phyloP scores from a whole-genome alignment of 2,329 filamentous ascomycete genomes.

The Neofusicoccum sp. region DNA sequence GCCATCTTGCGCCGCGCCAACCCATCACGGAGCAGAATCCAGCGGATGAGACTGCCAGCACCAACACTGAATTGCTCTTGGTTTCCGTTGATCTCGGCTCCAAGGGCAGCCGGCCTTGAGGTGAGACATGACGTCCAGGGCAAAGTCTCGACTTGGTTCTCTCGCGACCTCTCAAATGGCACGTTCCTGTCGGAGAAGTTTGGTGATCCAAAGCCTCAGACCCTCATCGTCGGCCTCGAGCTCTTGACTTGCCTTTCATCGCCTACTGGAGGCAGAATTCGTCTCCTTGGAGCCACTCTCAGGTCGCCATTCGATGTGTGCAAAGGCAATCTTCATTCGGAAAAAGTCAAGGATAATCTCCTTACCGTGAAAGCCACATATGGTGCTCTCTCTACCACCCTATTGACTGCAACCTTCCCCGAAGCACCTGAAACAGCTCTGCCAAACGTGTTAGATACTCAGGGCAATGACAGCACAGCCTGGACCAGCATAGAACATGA shows the following conservation, averaged over 20 bases:
- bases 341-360: too few species aligned
- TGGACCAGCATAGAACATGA: too few species aligned
- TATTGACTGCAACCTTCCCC: too few species aligned
- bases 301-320: too few species aligned
- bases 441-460: too few species aligned
- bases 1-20: neutral
- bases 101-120: neutral
- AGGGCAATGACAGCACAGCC: too few species aligned
- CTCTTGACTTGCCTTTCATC: neutral
- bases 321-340: too few species aligned
- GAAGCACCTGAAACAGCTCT: too few species aligned
- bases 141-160: neutral
- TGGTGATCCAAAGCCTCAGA: neutral
- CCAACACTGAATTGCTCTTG: neutral
- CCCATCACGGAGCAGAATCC: neutral
- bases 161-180: neutral
- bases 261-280: too few species aligned
- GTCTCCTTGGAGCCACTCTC: too few species aligned
- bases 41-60: neutral
- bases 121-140: neutral
- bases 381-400: too few species aligned
- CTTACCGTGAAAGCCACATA: too few species aligned
- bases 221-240: neutral
- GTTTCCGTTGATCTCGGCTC: neutral
- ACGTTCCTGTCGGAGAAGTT: neutral